Evolutionary conservation across 768 basidiomycete species (phyloP).

Genomic region (Suillus discolor): DNA sequence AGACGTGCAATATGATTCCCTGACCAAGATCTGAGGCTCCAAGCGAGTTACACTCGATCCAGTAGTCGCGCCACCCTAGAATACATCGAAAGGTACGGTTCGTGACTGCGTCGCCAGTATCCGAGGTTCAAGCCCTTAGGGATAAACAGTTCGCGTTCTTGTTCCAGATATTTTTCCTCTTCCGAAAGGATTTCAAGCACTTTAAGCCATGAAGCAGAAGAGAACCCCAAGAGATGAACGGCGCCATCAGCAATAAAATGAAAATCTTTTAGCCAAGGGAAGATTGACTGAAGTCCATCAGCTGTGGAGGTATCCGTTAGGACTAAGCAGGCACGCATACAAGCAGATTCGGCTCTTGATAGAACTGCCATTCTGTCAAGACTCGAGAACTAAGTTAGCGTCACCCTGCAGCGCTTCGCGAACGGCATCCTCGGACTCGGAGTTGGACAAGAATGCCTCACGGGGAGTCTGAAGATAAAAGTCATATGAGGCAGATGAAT

Average conservation of each 20-base stretch:
- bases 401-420: slow-evolving; percentile 1
- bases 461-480: not conserved
- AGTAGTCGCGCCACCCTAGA: not conserved
- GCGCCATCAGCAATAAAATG: not conserved
- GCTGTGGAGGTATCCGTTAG: not conserved
- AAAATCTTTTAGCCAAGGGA: not conserved
- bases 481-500: not conserved
- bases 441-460: not conserved
- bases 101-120: not conserved
- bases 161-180: not conserved
- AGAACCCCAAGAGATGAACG: not conserved
- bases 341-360: not conserved
- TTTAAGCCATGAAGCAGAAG: not conserved
- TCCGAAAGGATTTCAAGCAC: not conserved
- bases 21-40: not conserved
- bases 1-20: not conserved
- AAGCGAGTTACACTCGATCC: not conserved
- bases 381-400: not conserved
- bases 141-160: not conserved
- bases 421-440: slow-evolving; percentile 5
- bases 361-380: not conserved
- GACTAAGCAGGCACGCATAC: not conserved
- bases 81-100: not conserved
- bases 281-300: not conserved
- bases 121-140: not conserved